These are phyloP conservation scores for Eimeria praecox DNA, from an alignment of 169 alveolate species.

Conservation along the genomic window DNA sequence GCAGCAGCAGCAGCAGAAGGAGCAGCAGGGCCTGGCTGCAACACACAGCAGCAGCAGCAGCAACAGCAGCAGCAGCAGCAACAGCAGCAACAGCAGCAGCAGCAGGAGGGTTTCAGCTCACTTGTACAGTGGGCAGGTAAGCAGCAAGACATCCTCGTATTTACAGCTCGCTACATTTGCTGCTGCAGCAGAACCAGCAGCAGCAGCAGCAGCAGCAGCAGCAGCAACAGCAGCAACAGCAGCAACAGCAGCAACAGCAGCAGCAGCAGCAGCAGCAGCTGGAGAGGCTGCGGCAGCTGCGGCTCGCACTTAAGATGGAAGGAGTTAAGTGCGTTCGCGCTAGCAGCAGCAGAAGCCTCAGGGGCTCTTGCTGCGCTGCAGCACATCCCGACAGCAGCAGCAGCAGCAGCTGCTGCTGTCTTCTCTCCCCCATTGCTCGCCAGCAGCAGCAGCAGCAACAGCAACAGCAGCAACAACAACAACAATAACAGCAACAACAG, in stretches of 20 bases:
- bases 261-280: slow-evolving; percentile 37
- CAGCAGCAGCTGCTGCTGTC: slow-evolving; percentile 29
- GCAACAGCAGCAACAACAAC: slow-evolving; percentile 45
- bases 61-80: neutral
- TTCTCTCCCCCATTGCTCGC: neutral
- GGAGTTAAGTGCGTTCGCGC: slow-evolving; percentile 27
- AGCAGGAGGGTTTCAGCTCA: slow-evolving; percentile 5
- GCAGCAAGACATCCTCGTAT: slow-evolving; percentile 13
- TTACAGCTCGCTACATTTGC: neutral
- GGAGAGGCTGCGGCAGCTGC: slow-evolving; percentile 39
- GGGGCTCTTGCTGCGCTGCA: slow-evolving; percentile 47
- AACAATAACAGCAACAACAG: slow-evolving; percentile 15
- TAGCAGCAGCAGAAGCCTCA: slow-evolving; percentile 58
- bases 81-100: neutral
- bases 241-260: slow-evolving; percentile 4
- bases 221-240: neutral
- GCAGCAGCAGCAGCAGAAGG: slow-evolving; percentile 23
- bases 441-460: slow-evolving; percentile 39
- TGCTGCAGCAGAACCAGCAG: slow-evolving; percentile 11
- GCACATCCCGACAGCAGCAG: neutral
- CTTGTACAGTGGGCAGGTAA: slow-evolving; percentile 8
- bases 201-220: neutral
- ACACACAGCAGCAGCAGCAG: slow-evolving; percentile 36
- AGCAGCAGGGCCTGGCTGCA: too few relatives aligned
- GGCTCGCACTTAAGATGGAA: neutral